Percentiles rank a stretch among this genome's conserved stretches.
Conservation (phyloP, 2,329 filamentous ascomycete genomes). For the Colletotrichum sojae region DNA sequence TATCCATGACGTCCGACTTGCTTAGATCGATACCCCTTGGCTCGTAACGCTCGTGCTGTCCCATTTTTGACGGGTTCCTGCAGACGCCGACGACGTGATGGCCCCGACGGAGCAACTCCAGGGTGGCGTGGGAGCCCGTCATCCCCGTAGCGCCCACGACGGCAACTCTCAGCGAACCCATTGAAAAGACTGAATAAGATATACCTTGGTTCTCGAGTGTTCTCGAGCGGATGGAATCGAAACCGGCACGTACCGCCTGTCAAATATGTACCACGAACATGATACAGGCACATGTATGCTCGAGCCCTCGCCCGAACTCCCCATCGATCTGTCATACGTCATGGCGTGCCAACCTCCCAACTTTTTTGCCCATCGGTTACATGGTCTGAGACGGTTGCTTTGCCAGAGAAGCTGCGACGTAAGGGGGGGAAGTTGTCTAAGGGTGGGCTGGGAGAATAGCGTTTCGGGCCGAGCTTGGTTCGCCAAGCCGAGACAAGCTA, state of each 20-base stretch:
- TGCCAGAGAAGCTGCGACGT: background rate
- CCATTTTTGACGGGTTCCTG: background rate
- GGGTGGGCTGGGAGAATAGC: conserved; percentile 11
- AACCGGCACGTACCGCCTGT: background rate
- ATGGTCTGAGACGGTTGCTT: background rate
- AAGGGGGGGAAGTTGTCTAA: background rate
- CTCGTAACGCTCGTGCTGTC: conserved; percentile 15
- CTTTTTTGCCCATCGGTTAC: background rate
- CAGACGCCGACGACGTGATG: conserved; percentile 18
- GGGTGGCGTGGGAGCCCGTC: conserved; percentile 23
- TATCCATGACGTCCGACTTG: conserved; percentile 12
- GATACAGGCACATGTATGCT: background rate
- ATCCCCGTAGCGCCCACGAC: conserved; percentile 19
- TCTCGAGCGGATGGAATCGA: background rate
- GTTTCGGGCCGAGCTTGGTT: conserved; percentile 22
- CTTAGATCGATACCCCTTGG: conserved; percentile 14
- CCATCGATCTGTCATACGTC: conserved; percentile 19
- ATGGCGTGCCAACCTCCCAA: conserved; percentile 4
- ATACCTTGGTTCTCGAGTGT: background rate
- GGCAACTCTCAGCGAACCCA: conserved; percentile 14
- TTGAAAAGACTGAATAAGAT: no score
- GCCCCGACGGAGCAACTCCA: conserved; percentile 15
- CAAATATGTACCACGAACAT: background rate
- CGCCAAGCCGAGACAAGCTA: conserved; percentile 24
- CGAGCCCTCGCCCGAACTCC: conserved; percentile 29